phyloP scores from a whole-genome alignment of 225 moss, liverwort and hornwort genomes.

The Pseudoscleropodium purum region DNA sequence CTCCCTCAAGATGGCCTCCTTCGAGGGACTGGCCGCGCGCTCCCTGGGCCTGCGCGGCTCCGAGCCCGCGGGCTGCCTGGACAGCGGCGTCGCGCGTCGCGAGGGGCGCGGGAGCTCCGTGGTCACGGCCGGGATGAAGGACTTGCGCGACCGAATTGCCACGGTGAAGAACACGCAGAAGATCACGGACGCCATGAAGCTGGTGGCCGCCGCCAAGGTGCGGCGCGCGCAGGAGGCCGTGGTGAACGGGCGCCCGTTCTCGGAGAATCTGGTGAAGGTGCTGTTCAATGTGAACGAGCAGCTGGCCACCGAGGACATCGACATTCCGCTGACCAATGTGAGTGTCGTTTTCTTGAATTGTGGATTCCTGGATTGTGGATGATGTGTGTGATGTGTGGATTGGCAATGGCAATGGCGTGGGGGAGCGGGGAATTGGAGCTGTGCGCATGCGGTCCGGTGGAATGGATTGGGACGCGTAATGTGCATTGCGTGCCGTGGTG shows the following conservation, averaged over 20 bases:
- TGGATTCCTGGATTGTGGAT: not conserved
- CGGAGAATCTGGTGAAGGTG: conserved; percentile 86
- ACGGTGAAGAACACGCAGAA: conserved; percentile 96
- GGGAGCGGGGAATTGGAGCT: not conserved
- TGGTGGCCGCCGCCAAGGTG: conserved; percentile 90
- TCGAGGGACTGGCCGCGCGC: conserved; percentile 59
- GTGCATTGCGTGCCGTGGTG: not conserved
- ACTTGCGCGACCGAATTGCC: conserved; percentile 64
- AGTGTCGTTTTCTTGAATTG: not conserved
- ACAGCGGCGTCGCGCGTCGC: conserved; percentile 10
- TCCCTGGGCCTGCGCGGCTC: conserved; percentile 49
- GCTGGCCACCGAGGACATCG: conserved; percentile 71
- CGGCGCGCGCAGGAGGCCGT: conserved; percentile 90
- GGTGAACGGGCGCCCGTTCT: conserved; percentile 80
- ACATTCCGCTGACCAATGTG: conserved; percentile 74
- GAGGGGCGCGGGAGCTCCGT: conserved; percentile 23
- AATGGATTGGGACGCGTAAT: not conserved
- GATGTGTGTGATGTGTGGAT: not conserved
- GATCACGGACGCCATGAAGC: conserved; percentile 92
- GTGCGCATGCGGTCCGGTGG: not conserved
- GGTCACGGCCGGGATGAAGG: conserved; percentile 54
- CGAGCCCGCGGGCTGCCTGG: conserved; percentile 22
- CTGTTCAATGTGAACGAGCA: conserved; percentile 72
- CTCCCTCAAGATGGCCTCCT: conserved; percentile 25
- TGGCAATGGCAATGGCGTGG: not conserved